Conservation (phyloP, 176 grass and related monocot species). For the Secale cereale region DNA sequence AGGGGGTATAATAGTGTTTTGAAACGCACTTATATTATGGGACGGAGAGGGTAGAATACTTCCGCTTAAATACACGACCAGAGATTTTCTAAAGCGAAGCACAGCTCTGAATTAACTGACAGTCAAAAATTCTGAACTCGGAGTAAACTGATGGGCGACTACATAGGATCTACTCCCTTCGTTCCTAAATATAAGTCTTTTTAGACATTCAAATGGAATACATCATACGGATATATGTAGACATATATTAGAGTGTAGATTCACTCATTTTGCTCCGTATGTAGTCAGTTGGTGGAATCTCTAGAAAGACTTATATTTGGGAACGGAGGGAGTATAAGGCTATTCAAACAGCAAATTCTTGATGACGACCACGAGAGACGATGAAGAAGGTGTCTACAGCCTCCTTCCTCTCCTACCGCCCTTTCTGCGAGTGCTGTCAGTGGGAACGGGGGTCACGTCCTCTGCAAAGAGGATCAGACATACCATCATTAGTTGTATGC, state of each 20-base stretch:
- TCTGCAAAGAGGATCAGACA: constrained; percentile 31
- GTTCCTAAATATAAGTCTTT: too few species aligned
- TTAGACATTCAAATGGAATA: too few species aligned
- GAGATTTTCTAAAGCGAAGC: neutral
- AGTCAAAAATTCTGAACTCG: neutral
- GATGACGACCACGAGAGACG: neutral
- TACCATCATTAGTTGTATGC: neutral
- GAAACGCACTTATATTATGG: too few species aligned
- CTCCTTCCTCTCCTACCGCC: constrained; percentile 67
- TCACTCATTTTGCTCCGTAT: too few species aligned
- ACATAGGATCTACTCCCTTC: neutral
- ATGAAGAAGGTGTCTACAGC: constrained; percentile 20
- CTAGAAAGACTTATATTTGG: too few species aligned
- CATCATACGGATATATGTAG: too few species aligned
- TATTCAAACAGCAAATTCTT: neutral
- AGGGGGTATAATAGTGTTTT: too few species aligned
- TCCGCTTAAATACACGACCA: neutral
- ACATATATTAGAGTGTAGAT: too few species aligned
- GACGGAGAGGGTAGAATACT: too few species aligned
- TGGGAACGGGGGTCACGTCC: constrained; percentile 61
- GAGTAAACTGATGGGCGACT: neutral
- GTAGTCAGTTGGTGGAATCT: too few species aligned
- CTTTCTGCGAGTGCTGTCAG: constrained; percentile 63
- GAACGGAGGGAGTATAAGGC: too few species aligned
- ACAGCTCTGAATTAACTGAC: neutral